phyloP scores from a whole-genome alignment of 2,329 filamentous ascomycete species.

The Sclerotinia sclerotiorum region DNA sequence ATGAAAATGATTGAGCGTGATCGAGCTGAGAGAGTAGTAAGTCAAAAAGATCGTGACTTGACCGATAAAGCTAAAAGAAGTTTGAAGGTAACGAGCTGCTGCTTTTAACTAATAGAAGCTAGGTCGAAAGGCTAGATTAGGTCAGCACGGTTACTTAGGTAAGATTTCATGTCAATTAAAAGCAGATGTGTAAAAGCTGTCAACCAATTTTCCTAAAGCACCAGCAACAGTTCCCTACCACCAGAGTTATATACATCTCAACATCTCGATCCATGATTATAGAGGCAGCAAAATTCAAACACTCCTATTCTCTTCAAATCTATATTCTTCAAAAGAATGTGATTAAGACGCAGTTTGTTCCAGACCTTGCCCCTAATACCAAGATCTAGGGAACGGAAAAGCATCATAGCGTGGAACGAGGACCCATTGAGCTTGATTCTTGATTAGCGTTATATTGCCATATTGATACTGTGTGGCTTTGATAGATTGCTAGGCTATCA shows the following conservation, averaged over 20 bases:
- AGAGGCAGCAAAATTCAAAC: no score
- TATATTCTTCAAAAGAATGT: no score
- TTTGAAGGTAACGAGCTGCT: not conserved
- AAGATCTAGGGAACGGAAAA: not conserved
- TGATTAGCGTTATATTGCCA: conserved; percentile 2
- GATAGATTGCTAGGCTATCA: not conserved
- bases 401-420: not conserved
- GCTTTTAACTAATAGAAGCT: not conserved
- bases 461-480: not conserved
- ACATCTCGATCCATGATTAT: no score
- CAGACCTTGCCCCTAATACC: not conserved
- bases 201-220: not conserved
- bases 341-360: no score
- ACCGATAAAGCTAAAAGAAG: not conserved
- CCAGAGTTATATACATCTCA: not conserved
- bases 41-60: no score
- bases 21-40: not conserved
- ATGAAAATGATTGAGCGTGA: not conserved
- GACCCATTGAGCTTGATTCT: not conserved
- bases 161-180: not conserved
- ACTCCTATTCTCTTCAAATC: no score
- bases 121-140: not conserved
- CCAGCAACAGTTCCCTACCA: not conserved
- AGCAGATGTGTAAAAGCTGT: not conserved
- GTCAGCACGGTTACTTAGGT: not conserved